Evolutionary conservation across 441 rosid genomes (phyloP).

Genomic region (Pelargonium myrrhifolium): DNA sequence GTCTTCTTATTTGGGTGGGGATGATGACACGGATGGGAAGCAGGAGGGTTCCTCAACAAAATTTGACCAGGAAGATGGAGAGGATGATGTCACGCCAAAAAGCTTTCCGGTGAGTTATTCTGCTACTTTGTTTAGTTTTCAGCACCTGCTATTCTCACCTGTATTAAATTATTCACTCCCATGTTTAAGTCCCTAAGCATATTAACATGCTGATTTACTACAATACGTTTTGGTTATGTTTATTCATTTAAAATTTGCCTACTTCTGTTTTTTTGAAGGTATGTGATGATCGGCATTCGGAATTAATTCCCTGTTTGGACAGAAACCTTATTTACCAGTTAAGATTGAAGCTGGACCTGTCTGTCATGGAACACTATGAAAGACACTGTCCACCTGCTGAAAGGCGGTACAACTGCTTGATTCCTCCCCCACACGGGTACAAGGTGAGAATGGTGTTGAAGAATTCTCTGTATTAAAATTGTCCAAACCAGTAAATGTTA

Average conservation of each 20-base stretch:
- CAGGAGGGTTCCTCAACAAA: conserved; percentile 31
- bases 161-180: background rate
- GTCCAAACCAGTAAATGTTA: no score
- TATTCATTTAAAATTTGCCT: background rate
- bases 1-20: conserved; percentile 83
- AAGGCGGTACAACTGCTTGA: conserved; percentile 85
- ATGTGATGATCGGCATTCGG: conserved; percentile 88
- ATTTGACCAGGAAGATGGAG: conserved; percentile 42
- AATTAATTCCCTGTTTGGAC: conserved; percentile 91
- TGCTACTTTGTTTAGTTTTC: background rate
- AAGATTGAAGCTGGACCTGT: conserved; percentile 91
- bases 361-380: conserved; percentile 84
- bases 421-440: conserved; percentile 93
- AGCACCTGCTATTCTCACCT: no score
- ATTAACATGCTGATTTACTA: background rate
- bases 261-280: conserved; percentile 40
- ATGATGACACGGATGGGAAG: conserved; percentile 47
- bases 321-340: conserved; percentile 83
- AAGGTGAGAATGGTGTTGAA: conserved; percentile 38
- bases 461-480: no score
- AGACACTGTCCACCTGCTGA: conserved; percentile 93
- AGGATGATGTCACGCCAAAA: conserved; percentile 44
- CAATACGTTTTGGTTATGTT: background rate
- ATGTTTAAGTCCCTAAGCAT: background rate
- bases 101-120: conserved; percentile 72